Percentiles rank a stretch among this genome's conserved stretches.
phyloP scores from a whole-genome alignment of 495 filamentous ascomycete species.

The Aspergillus baeticus region DNA sequence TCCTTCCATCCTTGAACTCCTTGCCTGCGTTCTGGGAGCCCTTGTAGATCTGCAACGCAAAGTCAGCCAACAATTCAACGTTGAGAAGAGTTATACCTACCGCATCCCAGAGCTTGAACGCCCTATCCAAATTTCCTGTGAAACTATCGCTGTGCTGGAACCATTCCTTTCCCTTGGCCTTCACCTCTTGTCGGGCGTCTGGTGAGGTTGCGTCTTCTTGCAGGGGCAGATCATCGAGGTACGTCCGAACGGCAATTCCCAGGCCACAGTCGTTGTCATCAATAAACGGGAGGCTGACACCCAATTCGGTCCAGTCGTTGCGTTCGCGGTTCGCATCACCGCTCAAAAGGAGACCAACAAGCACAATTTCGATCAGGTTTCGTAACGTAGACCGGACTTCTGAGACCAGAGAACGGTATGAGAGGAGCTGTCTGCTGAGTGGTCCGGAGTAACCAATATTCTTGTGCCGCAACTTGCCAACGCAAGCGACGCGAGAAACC shows the following conservation, averaged over 20 bases:
- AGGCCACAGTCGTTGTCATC: slow-evolving; percentile 79
- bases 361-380: slow-evolving; percentile 77
- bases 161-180: slow-evolving; percentile 62
- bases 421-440: slow-evolving; percentile 83
- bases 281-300: slow-evolving; percentile 82
- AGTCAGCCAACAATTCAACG: background rate
- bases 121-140: slow-evolving; percentile 70
- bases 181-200: slow-evolving; percentile 60
- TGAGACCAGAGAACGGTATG: slow-evolving; percentile 79
- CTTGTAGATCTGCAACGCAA: slow-evolving; percentile 50
- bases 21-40: slow-evolving; percentile 65
- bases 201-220: slow-evolving; percentile 53
- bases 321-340: slow-evolving; percentile 72
- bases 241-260: slow-evolving; percentile 88
- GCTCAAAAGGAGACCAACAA: slow-evolving; percentile 75
- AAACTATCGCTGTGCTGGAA: slow-evolving; percentile 80
- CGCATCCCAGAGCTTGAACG: slow-evolving; percentile 81
- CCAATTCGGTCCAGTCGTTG: slow-evolving; percentile 67
- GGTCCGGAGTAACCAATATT: slow-evolving; percentile 92
- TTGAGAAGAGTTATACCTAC: slow-evolving; percentile 40
- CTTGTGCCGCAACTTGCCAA: slow-evolving; percentile 79
- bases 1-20: slow-evolving; percentile 60
- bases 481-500: slow-evolving; percentile 78
- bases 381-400: slow-evolving; percentile 74
- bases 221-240: slow-evolving; percentile 78